phyloP scores from a whole-genome alignment of 2,329 filamentous ascomycete genomes.

The Penicillium sp. region DNA sequence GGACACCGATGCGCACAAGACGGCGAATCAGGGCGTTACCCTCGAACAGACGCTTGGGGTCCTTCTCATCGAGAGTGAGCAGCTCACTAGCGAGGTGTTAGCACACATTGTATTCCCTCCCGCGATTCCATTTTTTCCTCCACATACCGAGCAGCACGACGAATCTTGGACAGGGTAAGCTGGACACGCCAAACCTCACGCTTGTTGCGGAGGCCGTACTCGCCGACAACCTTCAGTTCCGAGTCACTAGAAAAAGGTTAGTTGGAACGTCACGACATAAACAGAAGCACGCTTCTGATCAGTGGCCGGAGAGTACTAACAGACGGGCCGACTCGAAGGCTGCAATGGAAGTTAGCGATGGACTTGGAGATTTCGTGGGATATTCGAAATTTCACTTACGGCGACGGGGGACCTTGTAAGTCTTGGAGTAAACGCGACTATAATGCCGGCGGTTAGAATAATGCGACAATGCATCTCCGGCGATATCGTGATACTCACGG shows the following conservation, averaged over 20 bases:
- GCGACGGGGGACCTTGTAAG: constrained; percentile 96
- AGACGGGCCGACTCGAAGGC: constrained; percentile 99
- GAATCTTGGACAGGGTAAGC: constrained; percentile 99
- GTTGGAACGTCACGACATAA: constrained; percentile 79
- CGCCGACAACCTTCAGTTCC: constrained; percentile 99
- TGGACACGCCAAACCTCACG: constrained; percentile 99
- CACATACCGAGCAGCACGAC: constrained; percentile 98
- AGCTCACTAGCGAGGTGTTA: constrained; percentile 70
- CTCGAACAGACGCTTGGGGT: constrained; percentile 99
- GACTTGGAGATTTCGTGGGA: constrained; percentile 2
- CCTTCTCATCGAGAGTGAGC: constrained; percentile 99
- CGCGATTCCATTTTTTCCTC: constrained; percentile 1
- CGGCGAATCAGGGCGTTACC: constrained; percentile 99
- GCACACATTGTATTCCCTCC: background rate
- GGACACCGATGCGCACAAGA: constrained; percentile 98
- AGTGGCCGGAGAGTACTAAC: constrained; percentile 95
- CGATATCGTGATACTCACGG: constrained; percentile 39
- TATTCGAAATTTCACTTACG: constrained; percentile 50
- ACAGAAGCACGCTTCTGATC: constrained; percentile 95
- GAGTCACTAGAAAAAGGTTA: constrained; percentile 78
- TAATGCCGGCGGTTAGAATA: constrained; percentile 27
- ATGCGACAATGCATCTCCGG: constrained; percentile 36
- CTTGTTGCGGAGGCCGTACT: constrained; percentile 99
- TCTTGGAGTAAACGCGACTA: constrained; percentile 88
- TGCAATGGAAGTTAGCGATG: constrained; percentile 43